Conservation (phyloP, 768 basidiomycete species). For the Calvatia gigantea region DNA sequence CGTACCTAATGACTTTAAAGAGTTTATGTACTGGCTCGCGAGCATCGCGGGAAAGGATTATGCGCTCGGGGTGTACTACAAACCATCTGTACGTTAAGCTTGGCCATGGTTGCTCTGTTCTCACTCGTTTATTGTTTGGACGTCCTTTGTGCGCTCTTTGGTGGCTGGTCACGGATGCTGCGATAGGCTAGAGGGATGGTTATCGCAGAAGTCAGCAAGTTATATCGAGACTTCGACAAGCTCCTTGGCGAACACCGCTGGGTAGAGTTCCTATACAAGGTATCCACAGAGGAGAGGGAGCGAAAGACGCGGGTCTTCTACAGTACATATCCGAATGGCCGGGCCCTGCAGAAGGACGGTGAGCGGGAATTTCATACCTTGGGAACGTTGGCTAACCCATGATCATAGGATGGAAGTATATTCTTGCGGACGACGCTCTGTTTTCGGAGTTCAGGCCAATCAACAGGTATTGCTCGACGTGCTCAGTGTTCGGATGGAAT, state of each 20-base stretch:
- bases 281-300: slow-evolving; percentile 32
- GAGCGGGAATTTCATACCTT: slow-evolving; percentile 11
- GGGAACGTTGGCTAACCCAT: neutral
- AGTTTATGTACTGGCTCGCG: slow-evolving; percentile 46
- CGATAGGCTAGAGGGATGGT: slow-evolving; percentile 42
- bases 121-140: neutral
- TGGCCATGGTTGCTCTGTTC: neutral
- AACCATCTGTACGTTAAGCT: slow-evolving; percentile 37
- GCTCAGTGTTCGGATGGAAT: neutral
- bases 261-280: slow-evolving; percentile 40
- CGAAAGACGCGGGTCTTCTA: slow-evolving; percentile 40
- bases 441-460: slow-evolving; percentile 36
- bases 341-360: slow-evolving; percentile 50
- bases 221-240: slow-evolving; percentile 27
- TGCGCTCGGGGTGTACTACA: slow-evolving; percentile 42
- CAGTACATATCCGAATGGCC: slow-evolving; percentile 35
- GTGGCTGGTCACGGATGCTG: neutral
- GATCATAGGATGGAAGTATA: slow-evolving; percentile 47
- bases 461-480: slow-evolving; percentile 27
- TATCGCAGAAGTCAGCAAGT: slow-evolving; percentile 43
- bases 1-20: slow-evolving; percentile 32
- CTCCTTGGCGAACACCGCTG: slow-evolving; percentile 52
- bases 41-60: slow-evolving; percentile 34
- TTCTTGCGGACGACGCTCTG: slow-evolving; percentile 38
- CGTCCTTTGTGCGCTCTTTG: neutral